Evolutionary conservation across 345 rosid species (phyloP), one percentile per base, ranked within the genome.

Genomic region (Raphanus raphanistrum): DNA sequence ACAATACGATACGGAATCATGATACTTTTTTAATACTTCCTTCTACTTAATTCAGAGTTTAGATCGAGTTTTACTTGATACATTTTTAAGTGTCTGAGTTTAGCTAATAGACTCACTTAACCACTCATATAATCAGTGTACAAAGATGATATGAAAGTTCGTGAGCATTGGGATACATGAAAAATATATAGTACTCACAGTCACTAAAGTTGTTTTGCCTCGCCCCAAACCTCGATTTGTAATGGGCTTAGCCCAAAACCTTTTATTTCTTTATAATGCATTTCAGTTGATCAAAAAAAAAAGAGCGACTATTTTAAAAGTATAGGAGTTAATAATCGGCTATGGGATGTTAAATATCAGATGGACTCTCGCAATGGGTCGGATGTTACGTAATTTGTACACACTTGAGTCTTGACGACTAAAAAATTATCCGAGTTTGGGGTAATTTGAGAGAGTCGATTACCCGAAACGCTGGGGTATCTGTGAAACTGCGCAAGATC

Each of bases 391-490:
- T 9, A 58, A 11, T 9, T 25, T 57, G 62, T 8, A 57, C 62
- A 25, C 62, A 57, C 31, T 25, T 21, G 21, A 21, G 21, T 21
- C 21, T 21, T 25, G 6, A 58, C 32, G n/a, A 11, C 32, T 26
- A 8, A 26, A 9, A 25, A 8, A 25, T 57, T 3, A 57, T 21
- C 29, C 10, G 41, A 61, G 12, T 15, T 62, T 55, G 38, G 54
- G 15, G 64, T 50, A 33, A 31, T 0, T 0, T 35, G 21, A 70
- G 32, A 76, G 31, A 1, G 62, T 10, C 2, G 61, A 57, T 71
- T 78, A 58, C 81, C 72, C 1, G 5, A 71, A 78, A 71, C 66
- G 72, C 9, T 10, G 63, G 77, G 68, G n/a, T n/a, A 71, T 32
- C 55, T 26, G 6, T 16, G 63, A 72, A 65, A 26, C 41, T 13